These are phyloP conservation scores for Arachnomyces sp. DNA, from an alignment of 2,329 filamentous ascomycete genomes.

Conservation along the genomic window DNA sequence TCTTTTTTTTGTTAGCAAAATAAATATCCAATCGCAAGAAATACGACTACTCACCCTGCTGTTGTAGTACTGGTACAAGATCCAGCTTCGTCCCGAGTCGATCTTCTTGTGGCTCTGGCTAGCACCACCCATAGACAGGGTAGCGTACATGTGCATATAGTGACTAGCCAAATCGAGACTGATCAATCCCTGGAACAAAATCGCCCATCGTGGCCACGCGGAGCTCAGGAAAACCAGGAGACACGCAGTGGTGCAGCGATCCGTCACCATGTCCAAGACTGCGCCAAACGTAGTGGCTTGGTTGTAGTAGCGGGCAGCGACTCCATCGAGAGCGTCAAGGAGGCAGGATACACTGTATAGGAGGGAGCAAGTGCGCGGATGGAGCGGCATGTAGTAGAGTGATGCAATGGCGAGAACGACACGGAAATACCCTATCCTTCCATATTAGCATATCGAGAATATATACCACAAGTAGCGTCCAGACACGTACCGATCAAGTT, in stretches of 20 bases:
- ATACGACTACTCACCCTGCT: constrained; percentile 66
- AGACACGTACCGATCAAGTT: constrained; percentile 64
- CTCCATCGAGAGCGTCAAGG: constrained; percentile 88
- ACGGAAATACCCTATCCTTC: constrained; percentile 58
- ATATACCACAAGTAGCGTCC: not conserved
- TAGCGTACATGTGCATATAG: constrained; percentile 99
- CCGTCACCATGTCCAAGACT: constrained; percentile 97
- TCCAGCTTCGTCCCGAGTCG: constrained; percentile 75
- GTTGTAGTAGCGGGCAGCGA: constrained; percentile 76
- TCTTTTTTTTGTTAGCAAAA: constrained; percentile 42
- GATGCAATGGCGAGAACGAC: constrained; percentile 79
- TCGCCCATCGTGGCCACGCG: constrained; percentile 87
- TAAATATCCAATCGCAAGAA: constrained; percentile 1
- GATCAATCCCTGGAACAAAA: constrained; percentile 90
- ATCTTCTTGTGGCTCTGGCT: constrained; percentile 86
- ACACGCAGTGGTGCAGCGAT: constrained; percentile 93
- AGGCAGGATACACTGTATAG: constrained; percentile 86
- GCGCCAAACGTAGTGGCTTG: constrained; percentile 94
- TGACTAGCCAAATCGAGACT: constrained; percentile 89
- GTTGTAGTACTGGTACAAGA: constrained; percentile 92
- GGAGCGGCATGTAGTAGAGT: constrained; percentile 97
- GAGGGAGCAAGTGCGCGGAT: constrained; percentile 87
- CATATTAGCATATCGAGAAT: not conserved
- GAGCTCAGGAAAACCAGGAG: constrained; percentile 89
- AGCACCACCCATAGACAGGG: constrained; percentile 74